Base-by-base conservation (phyloP, 192 early-diverging fungal species). In the Powellomyces hirtus region DNA sequence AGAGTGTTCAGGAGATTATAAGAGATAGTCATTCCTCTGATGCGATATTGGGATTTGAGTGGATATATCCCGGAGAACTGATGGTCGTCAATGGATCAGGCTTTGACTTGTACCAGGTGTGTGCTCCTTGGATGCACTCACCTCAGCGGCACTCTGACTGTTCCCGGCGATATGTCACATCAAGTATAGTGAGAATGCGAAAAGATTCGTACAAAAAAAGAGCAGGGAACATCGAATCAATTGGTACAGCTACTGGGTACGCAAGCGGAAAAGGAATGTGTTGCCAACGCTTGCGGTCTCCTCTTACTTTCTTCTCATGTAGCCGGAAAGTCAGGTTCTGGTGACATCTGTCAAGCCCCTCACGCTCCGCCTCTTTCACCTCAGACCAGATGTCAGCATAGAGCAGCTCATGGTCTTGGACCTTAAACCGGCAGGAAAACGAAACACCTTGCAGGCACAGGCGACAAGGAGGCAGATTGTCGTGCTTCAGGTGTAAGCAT, bases 201-300 rank as follows among this genome's bases (percentile, higher is more conserved):
- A 52, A 27, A 56, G n/a, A 22, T 57, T 66, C 1, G 50, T 66
- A 16, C 16, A 36, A 20, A 59, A 51, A 40, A 60, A 60, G 31
- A 49, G n/a, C 38, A 50, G 27, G 8, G 30, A 37, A 18, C 20
- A 30, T 6, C 14, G 45, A 7, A 35, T 69, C 11, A 69, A 69
- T 46, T 69, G 67, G 67, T 69, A 69, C 34, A 60, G 38, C 20
- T 69, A 69, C 42, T 69, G 57, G 67, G 67, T 69, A 50, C 7
- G 67, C 11, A 16, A 5, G 33, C 4, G 55, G 7, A 2, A 31
- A 27, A 7, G 33, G 24, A n/a, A 16, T 11, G 40, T 18, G 18
- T 27, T 8, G 51, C 26, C 40, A 44, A 44, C 40, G n/a, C n/a
- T n/a, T n/a, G 40, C 18, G 40, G 8, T 42, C 40, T 18, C 10